These are phyloP conservation scores for Oryza coarctata DNA, from an alignment of 176 grass and related monocot genomes.

Conservation along the genomic window DNA sequence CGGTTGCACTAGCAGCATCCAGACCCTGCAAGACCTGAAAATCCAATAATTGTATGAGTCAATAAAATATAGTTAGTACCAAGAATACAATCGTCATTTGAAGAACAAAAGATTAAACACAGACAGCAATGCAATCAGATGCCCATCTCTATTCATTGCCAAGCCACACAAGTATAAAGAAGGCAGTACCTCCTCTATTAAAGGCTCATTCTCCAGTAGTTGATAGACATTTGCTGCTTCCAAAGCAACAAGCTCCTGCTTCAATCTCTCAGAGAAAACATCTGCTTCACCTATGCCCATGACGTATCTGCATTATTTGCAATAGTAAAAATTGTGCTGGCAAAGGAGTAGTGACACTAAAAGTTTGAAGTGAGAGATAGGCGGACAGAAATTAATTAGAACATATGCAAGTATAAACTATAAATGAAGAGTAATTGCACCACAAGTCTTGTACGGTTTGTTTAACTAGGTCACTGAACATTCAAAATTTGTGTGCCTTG, in stretches of 20 bases:
- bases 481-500: background rate
- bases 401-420: constrained; percentile 12
- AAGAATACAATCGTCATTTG: constrained; percentile 2
- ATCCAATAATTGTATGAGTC: constrained; percentile 30
- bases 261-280: constrained; percentile 96
- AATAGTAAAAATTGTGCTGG: constrained; percentile 24
- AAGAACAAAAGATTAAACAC: background rate
- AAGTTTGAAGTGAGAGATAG: constrained; percentile 6
- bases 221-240: constrained; percentile 93
- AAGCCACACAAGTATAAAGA: constrained; percentile 26
- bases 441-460: background rate
- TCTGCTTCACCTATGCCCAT: constrained; percentile 99
- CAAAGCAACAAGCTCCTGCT: constrained; percentile 93
- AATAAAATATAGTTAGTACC: constrained; percentile 24
- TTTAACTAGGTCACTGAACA: background rate
- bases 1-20: constrained; percentile 64
- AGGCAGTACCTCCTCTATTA: constrained; percentile 81
- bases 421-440: background rate
- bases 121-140: background rate
- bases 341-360: constrained; percentile 24
- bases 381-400: constrained; percentile 15
- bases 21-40: constrained; percentile 85
- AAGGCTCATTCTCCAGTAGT: constrained; percentile 84
- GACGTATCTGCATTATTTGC: constrained; percentile 74
- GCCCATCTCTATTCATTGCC: constrained; percentile 14